phyloP scores from a whole-genome alignment of 139 green algal species.

The Haematococcus lacustris region DNA sequence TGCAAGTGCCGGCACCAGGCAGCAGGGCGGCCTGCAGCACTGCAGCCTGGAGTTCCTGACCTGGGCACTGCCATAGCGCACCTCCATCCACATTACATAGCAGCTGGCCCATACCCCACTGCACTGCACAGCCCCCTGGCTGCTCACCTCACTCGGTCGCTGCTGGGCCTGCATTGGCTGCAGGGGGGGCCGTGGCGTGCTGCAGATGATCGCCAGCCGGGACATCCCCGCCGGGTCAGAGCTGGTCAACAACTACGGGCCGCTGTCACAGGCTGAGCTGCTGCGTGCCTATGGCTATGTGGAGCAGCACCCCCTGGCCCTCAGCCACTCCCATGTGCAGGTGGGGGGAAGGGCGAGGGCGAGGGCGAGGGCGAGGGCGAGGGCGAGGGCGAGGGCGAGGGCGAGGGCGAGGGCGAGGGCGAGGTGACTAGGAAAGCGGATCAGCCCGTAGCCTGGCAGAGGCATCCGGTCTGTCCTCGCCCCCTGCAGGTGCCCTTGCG shows the following conservation, averaged over 20 bases:
- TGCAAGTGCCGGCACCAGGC: too few relatives aligned
- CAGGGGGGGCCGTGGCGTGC: slow-evolving; percentile 10
- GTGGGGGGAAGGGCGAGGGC: too few relatives aligned
- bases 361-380: too few relatives aligned
- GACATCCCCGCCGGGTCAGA: slow-evolving; percentile 49
- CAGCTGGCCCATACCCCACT: too few relatives aligned
- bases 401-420: too few relatives aligned
- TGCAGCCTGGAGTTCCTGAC: too few relatives aligned
- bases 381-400: too few relatives aligned
- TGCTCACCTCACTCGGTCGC: too few relatives aligned
- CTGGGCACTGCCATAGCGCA: too few relatives aligned
- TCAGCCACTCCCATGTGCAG: slow-evolving; percentile 5
- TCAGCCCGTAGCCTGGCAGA: neutral
- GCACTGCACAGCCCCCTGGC: too few relatives aligned
- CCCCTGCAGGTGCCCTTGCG: neutral
- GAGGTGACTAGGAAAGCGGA: neutral
- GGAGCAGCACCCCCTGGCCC: slow-evolving; percentile 10
- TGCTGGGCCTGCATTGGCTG: neutral
- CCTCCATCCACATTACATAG: too few relatives aligned
- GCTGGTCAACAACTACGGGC: slow-evolving; percentile 65
- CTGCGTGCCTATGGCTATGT: slow-evolving; percentile 53
- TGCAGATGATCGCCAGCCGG: slow-evolving; percentile 65
- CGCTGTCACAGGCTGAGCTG: slow-evolving; percentile 57
- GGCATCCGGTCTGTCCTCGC: neutral
- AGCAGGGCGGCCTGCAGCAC: too few relatives aligned